Evolutionary conservation across 371 early-diverging fungal genomes (phyloP).

Genomic region (Mucor racemosus): DNA sequence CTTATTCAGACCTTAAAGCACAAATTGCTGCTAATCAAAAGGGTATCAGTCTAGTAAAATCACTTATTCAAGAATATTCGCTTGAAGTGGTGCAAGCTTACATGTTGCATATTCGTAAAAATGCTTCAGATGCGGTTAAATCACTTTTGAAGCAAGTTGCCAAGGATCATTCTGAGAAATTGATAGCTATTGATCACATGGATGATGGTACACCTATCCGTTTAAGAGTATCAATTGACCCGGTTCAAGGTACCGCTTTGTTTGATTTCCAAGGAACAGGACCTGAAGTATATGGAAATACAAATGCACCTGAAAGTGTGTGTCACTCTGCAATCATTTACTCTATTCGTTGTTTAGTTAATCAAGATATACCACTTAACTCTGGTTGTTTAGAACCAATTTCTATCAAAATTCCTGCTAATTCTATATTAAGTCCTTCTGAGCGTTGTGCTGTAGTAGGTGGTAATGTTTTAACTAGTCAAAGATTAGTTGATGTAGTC

Average conservation of each 20-base stretch:
- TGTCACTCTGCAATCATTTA: conserved; percentile 92
- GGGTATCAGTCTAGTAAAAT: conserved; percentile 84
- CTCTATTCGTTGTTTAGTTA: conserved; percentile 89
- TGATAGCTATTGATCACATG: conserved; percentile 85
- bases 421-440: conserved; percentile 79
- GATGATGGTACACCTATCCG: conserved; percentile 91
- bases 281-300: conserved; percentile 79
- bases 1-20: conserved; percentile 80
- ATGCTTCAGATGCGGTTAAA: conserved; percentile 89
- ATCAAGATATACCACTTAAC: conserved; percentile 91
- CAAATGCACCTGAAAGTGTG: conserved; percentile 71
- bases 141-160: conserved; percentile 69
- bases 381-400: conserved; percentile 93
- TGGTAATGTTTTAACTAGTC: conserved; percentile 95
- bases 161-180: conserved; percentile 38
- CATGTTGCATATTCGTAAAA: conserved; percentile 85
- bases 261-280: conserved; percentile 96
- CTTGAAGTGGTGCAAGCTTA: conserved; percentile 91
- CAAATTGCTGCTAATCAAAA: conserved; percentile 96
- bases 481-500: conserved; percentile 92
- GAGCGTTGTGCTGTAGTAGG: conserved; percentile 94
- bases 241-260: conserved; percentile 72
- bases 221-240: conserved; percentile 77
- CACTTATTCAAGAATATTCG: conserved; percentile 84
- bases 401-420: conserved; percentile 75